phyloP scores from a whole-genome alignment of 495 filamentous ascomycete species.

The Neurospora discreta region DNA sequence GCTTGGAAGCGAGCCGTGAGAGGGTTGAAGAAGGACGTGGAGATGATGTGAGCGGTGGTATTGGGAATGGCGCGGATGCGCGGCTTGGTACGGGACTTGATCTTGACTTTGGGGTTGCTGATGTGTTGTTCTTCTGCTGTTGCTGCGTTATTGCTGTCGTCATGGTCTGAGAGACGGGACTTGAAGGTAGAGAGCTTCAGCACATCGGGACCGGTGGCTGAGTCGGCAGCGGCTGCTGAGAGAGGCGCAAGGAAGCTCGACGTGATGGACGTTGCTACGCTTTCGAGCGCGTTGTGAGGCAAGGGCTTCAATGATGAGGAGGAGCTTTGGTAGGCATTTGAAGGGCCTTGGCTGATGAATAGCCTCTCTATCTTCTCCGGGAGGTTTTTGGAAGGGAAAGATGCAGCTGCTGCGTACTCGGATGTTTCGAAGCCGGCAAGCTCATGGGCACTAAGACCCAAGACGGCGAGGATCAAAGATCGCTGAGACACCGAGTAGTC shows the following conservation, averaged over 20 bases:
- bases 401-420: conserved; percentile 32
- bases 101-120: conserved; percentile 6
- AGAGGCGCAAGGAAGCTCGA: conserved; percentile 68
- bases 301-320: conserved; percentile 36
- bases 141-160: not conserved
- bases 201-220: conserved; percentile 62
- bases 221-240: conserved; percentile 58
- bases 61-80: conserved; percentile 60
- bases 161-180: conserved; percentile 19
- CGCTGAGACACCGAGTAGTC: conserved; percentile 82
- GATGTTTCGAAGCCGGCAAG: conserved; percentile 68
- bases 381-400: conserved; percentile 65
- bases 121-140: conserved; percentile 6
- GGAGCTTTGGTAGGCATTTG: conserved; percentile 5
- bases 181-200: conserved; percentile 58
- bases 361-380: conserved; percentile 46
- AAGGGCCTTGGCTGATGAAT: conserved; percentile 21
- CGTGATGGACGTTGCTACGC: conserved; percentile 49
- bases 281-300: conserved; percentile 47
- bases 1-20: conserved; percentile 49
- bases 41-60: conserved; percentile 61
- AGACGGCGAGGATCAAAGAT: conserved; percentile 63
- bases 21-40: conserved; percentile 72
- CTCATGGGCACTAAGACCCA: conserved; percentile 81
- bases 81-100: conserved; percentile 26